phyloP scores from a whole-genome alignment of 768 basidiomycete genomes.

The Collybiopsis confluens region DNA sequence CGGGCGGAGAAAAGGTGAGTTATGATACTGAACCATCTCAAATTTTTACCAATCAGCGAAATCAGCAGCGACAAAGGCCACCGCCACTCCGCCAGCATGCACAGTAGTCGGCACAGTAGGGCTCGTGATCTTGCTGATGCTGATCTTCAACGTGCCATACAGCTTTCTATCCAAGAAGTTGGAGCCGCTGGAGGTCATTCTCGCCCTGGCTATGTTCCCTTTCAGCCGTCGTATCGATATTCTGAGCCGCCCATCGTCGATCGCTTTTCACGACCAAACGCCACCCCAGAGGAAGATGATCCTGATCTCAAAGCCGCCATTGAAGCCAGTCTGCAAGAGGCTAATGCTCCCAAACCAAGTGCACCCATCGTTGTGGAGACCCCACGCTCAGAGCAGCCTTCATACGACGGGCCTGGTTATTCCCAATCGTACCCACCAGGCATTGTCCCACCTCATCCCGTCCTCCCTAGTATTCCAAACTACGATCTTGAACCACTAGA shows the following conservation, averaged over 20 bases:
- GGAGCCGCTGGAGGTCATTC: constrained; percentile 41
- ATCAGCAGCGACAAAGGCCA: constrained; percentile 40
- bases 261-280: constrained; percentile 37
- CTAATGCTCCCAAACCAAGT: constrained; percentile 70
- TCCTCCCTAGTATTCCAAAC: constrained; percentile 55
- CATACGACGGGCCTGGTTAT: constrained; percentile 31
- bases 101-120: constrained; percentile 41
- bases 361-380: constrained; percentile 64
- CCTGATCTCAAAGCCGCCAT: constrained; percentile 91
- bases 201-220: constrained; percentile 67
- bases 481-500: constrained; percentile 84
- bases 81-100: constrained; percentile 51
- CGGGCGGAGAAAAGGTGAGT: constrained; percentile 57
- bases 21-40: background rate
- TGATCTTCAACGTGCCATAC: constrained; percentile 91
- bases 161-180: constrained; percentile 82
- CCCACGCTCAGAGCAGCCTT: constrained; percentile 39
- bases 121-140: constrained; percentile 71
- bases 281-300: constrained; percentile 68
- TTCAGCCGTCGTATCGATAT: constrained; percentile 58
- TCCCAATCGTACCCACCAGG: constrained; percentile 42
- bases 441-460: constrained; percentile 32
- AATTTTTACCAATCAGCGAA: background rate
- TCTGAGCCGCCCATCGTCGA: constrained; percentile 74
- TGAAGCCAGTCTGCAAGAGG: constrained; percentile 90